These are phyloP conservation scores for Claviceps pazoutovae DNA, from an alignment of 2,329 filamentous ascomycete genomes.

Conservation along the genomic window DNA sequence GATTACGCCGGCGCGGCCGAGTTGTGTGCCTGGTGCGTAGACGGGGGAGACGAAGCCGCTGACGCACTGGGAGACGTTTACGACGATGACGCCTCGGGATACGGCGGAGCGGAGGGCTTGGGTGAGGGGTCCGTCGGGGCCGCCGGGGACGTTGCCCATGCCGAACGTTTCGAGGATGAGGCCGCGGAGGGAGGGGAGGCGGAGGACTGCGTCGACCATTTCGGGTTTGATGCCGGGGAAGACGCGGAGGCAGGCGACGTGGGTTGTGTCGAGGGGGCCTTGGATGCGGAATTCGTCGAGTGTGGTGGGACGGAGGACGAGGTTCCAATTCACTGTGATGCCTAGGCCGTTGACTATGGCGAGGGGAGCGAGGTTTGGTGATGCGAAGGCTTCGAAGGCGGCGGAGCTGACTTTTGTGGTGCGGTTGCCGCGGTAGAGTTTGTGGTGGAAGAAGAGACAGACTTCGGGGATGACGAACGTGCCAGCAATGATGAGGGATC, in stretches of 20 bases:
- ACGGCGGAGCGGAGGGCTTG: conserved; percentile 66
- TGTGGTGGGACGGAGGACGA: conserved; percentile 58
- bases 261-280: conserved; percentile 63
- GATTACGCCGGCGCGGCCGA: conserved; percentile 73
- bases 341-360: conserved; percentile 70
- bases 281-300: conserved; percentile 63
- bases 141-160: conserved; percentile 79
- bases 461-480: conserved; percentile 91
- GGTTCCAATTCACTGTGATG: conserved; percentile 67
- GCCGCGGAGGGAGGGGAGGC: conserved; percentile 61
- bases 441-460: conserved; percentile 86
- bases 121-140: conserved; percentile 64
- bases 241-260: conserved; percentile 78
- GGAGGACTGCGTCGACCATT: conserved; percentile 77
- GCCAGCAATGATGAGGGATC: conserved; percentile 76
- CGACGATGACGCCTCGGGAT: conserved; percentile 66
- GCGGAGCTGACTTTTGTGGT: conserved; percentile 80
- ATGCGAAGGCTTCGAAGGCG: conserved; percentile 75
- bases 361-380: conserved; percentile 72
- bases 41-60: conserved; percentile 63
- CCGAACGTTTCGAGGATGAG: conserved; percentile 86
- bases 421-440: conserved; percentile 75
- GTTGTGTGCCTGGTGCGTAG: conserved; percentile 63
- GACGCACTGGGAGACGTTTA: conserved; percentile 84
- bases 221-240: conserved; percentile 90